Evolutionary conservation across 2,329 filamentous ascomycete genomes (phyloP).

Genomic region (Microcyclosporella mali): DNA sequence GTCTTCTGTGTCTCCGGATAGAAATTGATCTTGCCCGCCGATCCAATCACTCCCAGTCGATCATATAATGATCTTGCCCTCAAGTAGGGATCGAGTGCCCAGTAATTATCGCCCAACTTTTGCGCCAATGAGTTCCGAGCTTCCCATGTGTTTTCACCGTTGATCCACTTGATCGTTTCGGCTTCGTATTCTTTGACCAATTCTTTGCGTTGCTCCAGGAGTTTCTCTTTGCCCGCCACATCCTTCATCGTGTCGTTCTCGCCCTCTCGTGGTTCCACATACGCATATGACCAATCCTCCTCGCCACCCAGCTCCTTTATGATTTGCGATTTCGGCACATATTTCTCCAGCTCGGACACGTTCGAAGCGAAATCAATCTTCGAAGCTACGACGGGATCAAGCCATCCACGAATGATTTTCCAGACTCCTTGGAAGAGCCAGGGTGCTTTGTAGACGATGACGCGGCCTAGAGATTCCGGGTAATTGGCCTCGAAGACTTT

Average conservation of each 20-base stretch:
- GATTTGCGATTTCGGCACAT: conserved; percentile 64
- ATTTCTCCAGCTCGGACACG: conserved; percentile 68
- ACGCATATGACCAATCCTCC: conserved; percentile 78
- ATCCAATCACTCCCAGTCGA: conserved; percentile 63
- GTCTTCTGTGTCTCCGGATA: conserved; percentile 57
- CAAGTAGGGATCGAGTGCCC: conserved; percentile 81
- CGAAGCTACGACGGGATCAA: conserved; percentile 88
- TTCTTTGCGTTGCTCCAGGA: conserved; percentile 57
- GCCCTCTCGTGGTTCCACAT: conserved; percentile 65
- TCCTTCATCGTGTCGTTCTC: conserved; percentile 74
- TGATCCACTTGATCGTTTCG: conserved; percentile 70
- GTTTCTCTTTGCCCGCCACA: conserved; percentile 51
- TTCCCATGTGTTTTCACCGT: conserved; percentile 36
- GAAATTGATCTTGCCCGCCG: conserved; percentile 63
- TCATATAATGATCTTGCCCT: conserved; percentile 81
- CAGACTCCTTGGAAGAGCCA: conserved; percentile 98
- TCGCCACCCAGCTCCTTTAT: conserved; percentile 78
- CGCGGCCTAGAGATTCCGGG: conserved; percentile 80
- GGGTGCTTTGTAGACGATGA: conserved; percentile 90
- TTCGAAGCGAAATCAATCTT: conserved; percentile 93
- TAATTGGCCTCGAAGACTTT: conserved; percentile 99
- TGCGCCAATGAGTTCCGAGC: conserved; percentile 31
- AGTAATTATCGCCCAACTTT: conserved; percentile 68
- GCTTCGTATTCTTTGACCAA: conserved; percentile 70
- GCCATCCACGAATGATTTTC: conserved; percentile 92